Base-by-base conservation (phyloP, 257 asterid species). In the Verbena officinalis region DNA sequence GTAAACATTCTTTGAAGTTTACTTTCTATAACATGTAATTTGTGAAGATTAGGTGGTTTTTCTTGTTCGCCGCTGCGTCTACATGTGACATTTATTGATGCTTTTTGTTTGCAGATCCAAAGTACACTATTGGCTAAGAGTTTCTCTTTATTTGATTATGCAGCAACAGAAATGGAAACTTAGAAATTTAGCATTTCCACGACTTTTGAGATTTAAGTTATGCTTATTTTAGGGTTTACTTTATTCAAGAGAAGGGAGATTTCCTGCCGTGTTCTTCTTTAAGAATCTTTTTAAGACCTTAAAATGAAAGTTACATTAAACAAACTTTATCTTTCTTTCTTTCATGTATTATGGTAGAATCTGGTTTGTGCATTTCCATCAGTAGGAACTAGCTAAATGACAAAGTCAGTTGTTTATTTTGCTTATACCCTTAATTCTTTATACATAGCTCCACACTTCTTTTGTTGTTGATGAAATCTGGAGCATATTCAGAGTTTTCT, bases 1-100 rank as follows among this genome's bases (percentile, higher is more conserved):
- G 42, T 71, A 36, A 22, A 49, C 52, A 24, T 74, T 7, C 30
- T 69, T 52, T 53, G 15, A 19, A 16, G 38, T 55, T 59, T 54
- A 39, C 34, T 39, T 30, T 61, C 21, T 24, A 20, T n/a, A 55
- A 43, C 40, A 36, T 24, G 22, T 23, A 16, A n/a, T 49, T 23
- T 42, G 62, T 11, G 8, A 30, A 69, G 5, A 42, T 4, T 54
- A 9, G 27, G 55, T n/a, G 16, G 10, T 34, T 59, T 51, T 30
- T 38, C 30, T 42, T 49, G 15, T 38, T 30, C 36, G 40, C n/a
- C 13, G 49, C 10, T 19, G 1, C 54, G 46, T 63, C 38, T 62
- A 23, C 13, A 48, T 59, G 13, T 34, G 30, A 15, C 23, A 15
- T 60, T 43, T 24, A 40, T 42, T 3, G 52, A 17, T 36, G 27